A percentile compares a stretch with the other conserved stretches of the same genome.
Evolutionary conservation across 441 rosid species (phyloP).

Genomic region (Rhodomyrtus psidioides): DNA sequence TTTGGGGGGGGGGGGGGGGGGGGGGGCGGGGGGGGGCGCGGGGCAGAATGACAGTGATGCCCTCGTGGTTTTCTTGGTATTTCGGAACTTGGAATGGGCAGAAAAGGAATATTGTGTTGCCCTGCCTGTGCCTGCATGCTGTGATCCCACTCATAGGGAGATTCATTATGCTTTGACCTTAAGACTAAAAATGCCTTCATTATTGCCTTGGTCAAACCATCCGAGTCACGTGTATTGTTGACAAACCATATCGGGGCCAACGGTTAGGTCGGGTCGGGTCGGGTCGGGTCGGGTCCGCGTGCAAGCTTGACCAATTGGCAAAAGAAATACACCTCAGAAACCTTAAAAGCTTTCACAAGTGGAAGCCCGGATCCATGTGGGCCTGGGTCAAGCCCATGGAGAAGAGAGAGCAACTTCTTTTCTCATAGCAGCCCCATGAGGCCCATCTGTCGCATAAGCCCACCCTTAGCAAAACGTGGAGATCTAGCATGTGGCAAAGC

Average conservation of each 20-base stretch:
- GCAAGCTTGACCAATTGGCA: neutral
- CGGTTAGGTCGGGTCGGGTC: neutral
- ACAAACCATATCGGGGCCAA: neutral
- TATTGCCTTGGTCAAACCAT: neutral
- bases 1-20: too few relatives aligned
- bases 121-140: neutral
- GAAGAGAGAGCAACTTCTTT: neutral
- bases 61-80: neutral
- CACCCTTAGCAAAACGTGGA: neutral
- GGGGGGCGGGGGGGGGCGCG: too few relatives aligned
- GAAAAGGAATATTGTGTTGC: neutral
- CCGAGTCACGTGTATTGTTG: neutral
- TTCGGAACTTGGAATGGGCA: neutral
- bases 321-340: neutral
- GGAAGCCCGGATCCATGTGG: neutral
- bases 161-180: neutral
- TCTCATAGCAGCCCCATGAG: too few relatives aligned
- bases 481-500: neutral
- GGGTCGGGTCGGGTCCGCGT: neutral
- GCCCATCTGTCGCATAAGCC: neutral
- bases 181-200: neutral
- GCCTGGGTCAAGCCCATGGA: neutral
- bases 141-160: neutral
- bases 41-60: neutral
- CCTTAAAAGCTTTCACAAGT: neutral